Evolutionary conservation across 192 early-diverging fungal genomes (phyloP).

Genomic region (Backusella sp.): DNA sequence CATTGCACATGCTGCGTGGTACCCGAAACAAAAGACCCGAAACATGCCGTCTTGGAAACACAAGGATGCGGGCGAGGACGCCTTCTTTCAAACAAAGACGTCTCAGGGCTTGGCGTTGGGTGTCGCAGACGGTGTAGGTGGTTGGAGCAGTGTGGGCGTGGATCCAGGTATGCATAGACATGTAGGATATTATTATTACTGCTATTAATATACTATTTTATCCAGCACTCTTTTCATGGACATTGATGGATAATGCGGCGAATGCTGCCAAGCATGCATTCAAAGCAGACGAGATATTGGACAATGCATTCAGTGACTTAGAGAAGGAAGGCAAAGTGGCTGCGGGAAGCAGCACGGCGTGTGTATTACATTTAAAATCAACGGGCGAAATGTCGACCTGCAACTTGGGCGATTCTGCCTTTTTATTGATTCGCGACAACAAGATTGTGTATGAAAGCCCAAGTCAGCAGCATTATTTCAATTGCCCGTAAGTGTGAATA

Average conservation of each 20-base stretch:
- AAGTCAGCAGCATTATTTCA: slow-evolving; percentile 62
- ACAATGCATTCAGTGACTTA: slow-evolving; percentile 47
- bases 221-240: slow-evolving; percentile 57
- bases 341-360: slow-evolving; percentile 59
- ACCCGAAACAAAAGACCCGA: slow-evolving; percentile 12
- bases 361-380: slow-evolving; percentile 52
- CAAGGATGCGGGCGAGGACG: slow-evolving; percentile 59
- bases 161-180: slow-evolving; percentile 13
- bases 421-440: slow-evolving; percentile 52
- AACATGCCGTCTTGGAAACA: slow-evolving; percentile 39
- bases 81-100: slow-evolving; percentile 56
- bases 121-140: slow-evolving; percentile 61
- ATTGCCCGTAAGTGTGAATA: slow-evolving; percentile 45
- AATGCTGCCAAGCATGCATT: slow-evolving; percentile 41
- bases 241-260: slow-evolving; percentile 60
- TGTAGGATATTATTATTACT: no score
- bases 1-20: slow-evolving; percentile 36
- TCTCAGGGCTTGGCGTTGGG: slow-evolving; percentile 52
- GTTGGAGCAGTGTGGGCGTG: slow-evolving; percentile 53
- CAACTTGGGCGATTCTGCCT: slow-evolving; percentile 58
- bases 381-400: slow-evolving; percentile 54
- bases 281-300: slow-evolving; percentile 54
- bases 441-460: slow-evolving; percentile 56
- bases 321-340: slow-evolving; percentile 49
- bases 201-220: not conserved